Percentiles rank a stretch among this genome's conserved stretches.
Evolutionary conservation across 2,329 filamentous ascomycete species (phyloP).

Genomic region (Dactylellina haptotyla): DNA sequence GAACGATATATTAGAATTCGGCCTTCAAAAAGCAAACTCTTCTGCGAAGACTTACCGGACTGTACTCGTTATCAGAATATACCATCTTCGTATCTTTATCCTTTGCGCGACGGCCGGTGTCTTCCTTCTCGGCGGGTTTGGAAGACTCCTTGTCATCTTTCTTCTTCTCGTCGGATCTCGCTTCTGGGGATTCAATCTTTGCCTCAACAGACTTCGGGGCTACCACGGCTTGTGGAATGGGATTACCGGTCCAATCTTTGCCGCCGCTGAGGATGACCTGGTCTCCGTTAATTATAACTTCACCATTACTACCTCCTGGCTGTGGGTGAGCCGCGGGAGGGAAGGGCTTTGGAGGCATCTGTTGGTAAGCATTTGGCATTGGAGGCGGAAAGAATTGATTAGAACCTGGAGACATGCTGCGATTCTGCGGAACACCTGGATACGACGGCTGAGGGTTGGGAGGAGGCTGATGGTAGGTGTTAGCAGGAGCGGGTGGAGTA

Average conservation of each 20-base stretch:
- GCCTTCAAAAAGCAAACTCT: neutral
- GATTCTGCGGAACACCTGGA: conserved; percentile 33
- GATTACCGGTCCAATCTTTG: conserved; percentile 48
- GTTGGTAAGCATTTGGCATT: conserved; percentile 33
- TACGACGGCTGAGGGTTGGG: conserved; percentile 41
- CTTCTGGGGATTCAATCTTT: conserved; percentile 12
- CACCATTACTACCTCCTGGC: conserved; percentile 33
- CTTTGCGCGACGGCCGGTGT: conserved; percentile 55
- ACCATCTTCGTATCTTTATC: conserved; percentile 57
- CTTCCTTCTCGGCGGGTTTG: conserved; percentile 54
- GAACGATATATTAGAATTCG: neutral
- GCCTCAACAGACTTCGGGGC: conserved; percentile 9
- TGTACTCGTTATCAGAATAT: conserved; percentile 57
- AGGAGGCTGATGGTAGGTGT: conserved; percentile 55
- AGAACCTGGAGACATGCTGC: conserved; percentile 38
- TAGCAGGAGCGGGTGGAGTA: conserved; percentile 58
- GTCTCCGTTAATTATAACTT: conserved; percentile 52
- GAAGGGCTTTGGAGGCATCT: conserved; percentile 45
- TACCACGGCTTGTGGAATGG: conserved; percentile 42
- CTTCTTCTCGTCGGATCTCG: conserved; percentile 48
- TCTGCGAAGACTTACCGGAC: conserved; percentile 56
- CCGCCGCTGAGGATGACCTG: conserved; percentile 53
- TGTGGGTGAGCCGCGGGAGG: conserved; percentile 29
- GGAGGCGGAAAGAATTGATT: conserved; percentile 49
- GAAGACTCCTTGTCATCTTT: conserved; percentile 54